Percentiles rank a stretch among this genome's conserved stretches.
These are phyloP conservation scores for Suhomyces bokatorum DNA, from an alignment of 1,139 yeast genomes.

Conservation along the genomic window DNA sequence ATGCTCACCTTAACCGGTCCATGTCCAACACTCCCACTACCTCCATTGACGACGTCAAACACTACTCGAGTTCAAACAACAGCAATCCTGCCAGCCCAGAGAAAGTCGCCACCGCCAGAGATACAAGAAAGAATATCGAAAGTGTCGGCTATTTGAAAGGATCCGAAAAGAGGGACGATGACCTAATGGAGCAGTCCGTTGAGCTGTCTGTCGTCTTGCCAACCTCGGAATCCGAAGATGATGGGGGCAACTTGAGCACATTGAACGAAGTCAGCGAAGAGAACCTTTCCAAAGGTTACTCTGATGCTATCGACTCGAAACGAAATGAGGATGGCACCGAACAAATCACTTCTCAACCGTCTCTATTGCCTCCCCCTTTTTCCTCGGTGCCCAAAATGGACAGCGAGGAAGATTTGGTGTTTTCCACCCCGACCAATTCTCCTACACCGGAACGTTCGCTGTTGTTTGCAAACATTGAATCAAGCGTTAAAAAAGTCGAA, in stretches of 20 bases:
- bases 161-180: not conserved
- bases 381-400: not conserved
- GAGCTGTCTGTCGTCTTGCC: conserved; percentile 1
- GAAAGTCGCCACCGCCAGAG: not conserved
- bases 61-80: not conserved
- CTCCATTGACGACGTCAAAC: conserved; percentile 21
- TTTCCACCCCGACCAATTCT: conserved; percentile 6
- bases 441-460: conserved; percentile 2
- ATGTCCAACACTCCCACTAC: conserved; percentile 42
- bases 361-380: not conserved
- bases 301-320: conserved; percentile 1
- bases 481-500: not conserved
- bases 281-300: conserved; percentile 10
- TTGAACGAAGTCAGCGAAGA: conserved; percentile 16
- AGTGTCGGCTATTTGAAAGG: not conserved
- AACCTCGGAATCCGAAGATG: conserved; percentile 2
- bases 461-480: not conserved
- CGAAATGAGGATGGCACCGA: not conserved
- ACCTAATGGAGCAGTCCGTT: not conserved
- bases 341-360: not conserved
- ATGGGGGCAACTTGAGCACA: conserved; percentile 14
- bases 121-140: not conserved
- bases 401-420: conserved; percentile 7
- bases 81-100: conserved; percentile 7
- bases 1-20: conserved; percentile 30